Evolutionary conservation across 345 rosid species (phyloP).

Genomic region (Eucalyptus polybractea): DNA sequence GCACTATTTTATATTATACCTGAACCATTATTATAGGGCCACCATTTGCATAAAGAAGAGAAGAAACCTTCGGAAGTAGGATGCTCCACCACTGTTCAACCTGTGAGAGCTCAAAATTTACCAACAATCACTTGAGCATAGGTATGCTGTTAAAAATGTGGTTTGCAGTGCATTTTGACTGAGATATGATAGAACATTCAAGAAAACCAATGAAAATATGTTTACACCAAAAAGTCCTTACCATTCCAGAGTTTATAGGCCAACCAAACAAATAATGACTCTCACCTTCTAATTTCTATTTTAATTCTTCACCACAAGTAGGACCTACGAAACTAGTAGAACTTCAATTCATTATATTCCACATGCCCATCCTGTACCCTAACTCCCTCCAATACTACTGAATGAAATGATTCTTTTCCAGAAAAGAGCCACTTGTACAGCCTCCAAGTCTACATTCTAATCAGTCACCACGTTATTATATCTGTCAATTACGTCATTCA

Average conservation of each 20-base stretch:
- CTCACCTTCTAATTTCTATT: background rate
- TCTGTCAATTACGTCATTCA: background rate
- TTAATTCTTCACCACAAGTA: background rate
- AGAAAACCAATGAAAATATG: background rate
- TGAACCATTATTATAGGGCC: slow-evolving; percentile 94
- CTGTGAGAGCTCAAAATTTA: slow-evolving; percentile 13
- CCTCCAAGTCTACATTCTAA: background rate
- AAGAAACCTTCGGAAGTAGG: slow-evolving; percentile 55
- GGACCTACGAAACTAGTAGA: background rate
- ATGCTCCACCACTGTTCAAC: slow-evolving; percentile 82
- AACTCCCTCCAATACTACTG: background rate
- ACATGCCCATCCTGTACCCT: background rate
- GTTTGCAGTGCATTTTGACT: background rate
- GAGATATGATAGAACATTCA: background rate
- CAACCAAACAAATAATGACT: background rate
- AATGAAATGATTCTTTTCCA: background rate
- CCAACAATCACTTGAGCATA: background rate
- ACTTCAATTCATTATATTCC: background rate
- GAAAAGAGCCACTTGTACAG: fast-evolving
- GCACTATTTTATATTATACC: slow-evolving; percentile 18
- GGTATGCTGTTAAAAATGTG: background rate
- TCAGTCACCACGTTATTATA: background rate
- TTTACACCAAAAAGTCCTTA: background rate
- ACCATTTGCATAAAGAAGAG: slow-evolving; percentile 68
- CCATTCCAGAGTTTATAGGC: background rate